Evolutionary conservation across 495 filamentous ascomycete genomes (phyloP), one percentile per base, ranked within the genome.

Genomic region (Penicillium paxilli): DNA sequence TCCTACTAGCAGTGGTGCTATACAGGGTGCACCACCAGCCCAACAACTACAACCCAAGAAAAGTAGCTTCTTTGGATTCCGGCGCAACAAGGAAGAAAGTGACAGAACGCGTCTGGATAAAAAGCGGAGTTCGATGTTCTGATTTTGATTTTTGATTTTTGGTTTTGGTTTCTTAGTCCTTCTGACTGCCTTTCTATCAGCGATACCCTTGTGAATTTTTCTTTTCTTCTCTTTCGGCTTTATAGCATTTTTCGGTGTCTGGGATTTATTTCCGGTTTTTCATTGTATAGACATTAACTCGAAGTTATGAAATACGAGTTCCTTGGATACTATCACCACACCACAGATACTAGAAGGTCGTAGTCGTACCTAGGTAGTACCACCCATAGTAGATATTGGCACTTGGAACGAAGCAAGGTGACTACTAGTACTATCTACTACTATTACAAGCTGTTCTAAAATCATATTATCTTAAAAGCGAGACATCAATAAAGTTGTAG

Each of bases 101-200:
- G 65, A 67, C 7, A 57, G 65, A n/a, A 62, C 52, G 14, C 73
- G 72, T 58, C 45, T 83, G 51, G 62, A 59, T 19, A 82, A 78
- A 65, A 80, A 83, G 67, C 66, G 72, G 60, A 82, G 79, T 67
- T 74, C 77, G 20, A 77, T 82, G 66, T 81, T 80, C 16, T 38
- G 35, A 38, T 8, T 16, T 63, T 83, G 62, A 73, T 59, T 44
- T 38, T 23, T 26, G 25, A 40, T n/a, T n/a, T n/a, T n/a, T n/a
- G n/a, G n/a, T n/a, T n/a, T 32, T 32, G 30, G n/a, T 32, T 12
- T 12, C 26, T 30, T 30, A 5, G 9, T 30, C 8, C 26, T 11
- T 30, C n/a, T 32, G 10, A 12, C n/a, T 32, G 5, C 35, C 14
- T 47, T 51, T 46, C 30, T 38, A 3, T 23, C 49, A 35, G 47